Base-by-base conservation (phyloP, 2,329 filamentous ascomycete species). In the Chaetoscypha palmicola region DNA sequence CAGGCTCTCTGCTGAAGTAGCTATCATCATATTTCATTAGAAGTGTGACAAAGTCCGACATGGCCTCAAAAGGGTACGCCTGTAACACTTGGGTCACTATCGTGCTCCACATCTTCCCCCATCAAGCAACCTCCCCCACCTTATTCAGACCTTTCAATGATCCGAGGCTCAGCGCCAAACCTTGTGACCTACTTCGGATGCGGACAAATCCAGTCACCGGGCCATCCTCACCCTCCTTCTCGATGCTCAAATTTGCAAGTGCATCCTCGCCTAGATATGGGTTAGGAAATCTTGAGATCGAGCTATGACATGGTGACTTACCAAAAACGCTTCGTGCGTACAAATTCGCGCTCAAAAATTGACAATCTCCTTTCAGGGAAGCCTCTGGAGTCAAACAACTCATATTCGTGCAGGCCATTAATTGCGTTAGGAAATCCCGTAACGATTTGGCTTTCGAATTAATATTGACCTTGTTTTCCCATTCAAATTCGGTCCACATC, bases 401-500 rank as follows among this genome's bases (percentile, higher is more conserved):
- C 92, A 98, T 98, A 68, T 98, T 97, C 42, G 92, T 98, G 64
- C 86, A 91, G 49, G 89, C 88, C 92, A 97, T 97, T 48, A 98
- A 72, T 64, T 94, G 84, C 56, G 87, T 83, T 52, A 98, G 70
- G 78, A 98, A 98, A 16, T 94, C 88, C 38, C 91, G 80, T 49
- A 98, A 73, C 21, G 79, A 84, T 72, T 91, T 94, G 55, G 87
- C 88, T 74, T 96, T 97, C 52, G 87, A 94, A 69, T 96, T 96
- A 70, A 98, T 97, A 70, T 98, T 98, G 66, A 98, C 91, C 77
- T 98, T 98, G 72, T 98, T 98, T 74, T 98, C 92, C 92, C 92
- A 98, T 65, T 98, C 92, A 56, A 98, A 98, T 64, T 98, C 92
- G 28, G 92, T 98, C 92, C 92, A 98, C 92, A 98, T 98, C n/a